These are phyloP conservation scores for Vanrija sp. DNA, from an alignment of 1,284 basidiomycete species.

Conservation along the genomic window DNA sequence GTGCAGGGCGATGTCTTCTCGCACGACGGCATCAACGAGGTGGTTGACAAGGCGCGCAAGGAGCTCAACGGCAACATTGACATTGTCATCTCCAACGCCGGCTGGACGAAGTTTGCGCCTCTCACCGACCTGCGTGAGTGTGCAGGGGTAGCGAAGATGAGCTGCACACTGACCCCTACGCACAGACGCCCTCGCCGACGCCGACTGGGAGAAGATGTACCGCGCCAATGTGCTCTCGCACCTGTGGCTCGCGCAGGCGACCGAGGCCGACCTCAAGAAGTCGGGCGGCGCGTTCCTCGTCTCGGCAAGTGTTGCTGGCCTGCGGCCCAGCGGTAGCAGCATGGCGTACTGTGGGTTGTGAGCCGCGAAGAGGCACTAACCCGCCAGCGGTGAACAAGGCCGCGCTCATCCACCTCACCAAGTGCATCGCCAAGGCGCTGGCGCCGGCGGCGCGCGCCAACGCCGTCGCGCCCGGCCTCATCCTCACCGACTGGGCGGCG, in stretches of 20 bases:
- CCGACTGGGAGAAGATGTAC: conserved; percentile 24
- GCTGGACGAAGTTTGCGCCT: conserved; percentile 21
- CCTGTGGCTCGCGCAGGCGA: conserved; percentile 26
- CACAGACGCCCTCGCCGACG: conserved; percentile 20
- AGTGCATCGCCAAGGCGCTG: conserved; percentile 22
- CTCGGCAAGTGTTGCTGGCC: conserved; percentile 18
- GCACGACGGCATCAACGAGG: conserved; percentile 13
- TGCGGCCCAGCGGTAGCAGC: conserved; percentile 22
- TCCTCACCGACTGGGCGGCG: conserved; percentile 26
- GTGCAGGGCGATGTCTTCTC: conserved; percentile 25
- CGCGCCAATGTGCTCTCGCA: conserved; percentile 24
- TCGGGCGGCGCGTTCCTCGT: conserved; percentile 22
- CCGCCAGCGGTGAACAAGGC: conserved; percentile 25
- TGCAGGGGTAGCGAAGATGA: no score
- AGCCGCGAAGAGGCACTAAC: no score
- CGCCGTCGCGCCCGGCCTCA: conserved; percentile 22
- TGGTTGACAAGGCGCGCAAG: conserved; percentile 11
- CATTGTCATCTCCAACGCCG: conserved; percentile 21
- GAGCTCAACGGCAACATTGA: conserved; percentile 21
- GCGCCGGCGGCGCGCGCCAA: conserved; percentile 24
- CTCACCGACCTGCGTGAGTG: conserved; percentile 24
- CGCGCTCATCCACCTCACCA: conserved; percentile 20
- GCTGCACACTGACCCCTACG: conserved; percentile 2
- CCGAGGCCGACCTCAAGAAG: conserved; percentile 16
- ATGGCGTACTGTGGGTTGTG: conserved; percentile 15